Base-by-base conservation (phyloP, 768 basidiomycete genomes). In the Boletus rubropictus region DNA sequence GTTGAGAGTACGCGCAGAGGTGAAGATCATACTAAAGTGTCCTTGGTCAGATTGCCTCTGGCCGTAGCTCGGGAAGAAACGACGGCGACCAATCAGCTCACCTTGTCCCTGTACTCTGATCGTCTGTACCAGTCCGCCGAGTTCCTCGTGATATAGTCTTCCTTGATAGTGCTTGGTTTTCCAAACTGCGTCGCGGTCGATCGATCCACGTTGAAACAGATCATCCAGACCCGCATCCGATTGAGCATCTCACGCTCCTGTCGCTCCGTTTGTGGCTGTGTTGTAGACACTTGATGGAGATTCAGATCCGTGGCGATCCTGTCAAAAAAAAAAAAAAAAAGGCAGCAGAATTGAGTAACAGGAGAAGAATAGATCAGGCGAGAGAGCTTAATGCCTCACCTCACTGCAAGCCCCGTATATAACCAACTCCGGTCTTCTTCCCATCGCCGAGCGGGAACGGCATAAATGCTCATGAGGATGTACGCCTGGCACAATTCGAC, bases 401-500 rank as follows among this genome's bases (percentile, higher is more conserved):
- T 82, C 28, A 91, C 84, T 1, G 89, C 90, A 51, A 92, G 78
- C 18, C 91, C 90, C 4, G 89, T 86, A 59, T 90, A 89, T 39
- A 93, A 64, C 88, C 90, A 94, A 47, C 86, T 88, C 24, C 89
- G 75, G 60, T 94, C 90, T 56, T 94, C 89, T 57, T 94, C 90
- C 85, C 91, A 95, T 35, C 80, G 69, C 20, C 82, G 77, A 1
- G 87, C 88, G 4, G 87, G 88, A 2, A 89, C 83, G 37, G 81
- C 80, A 58, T 86, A 89, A 39, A 85, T 76, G 52, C 82, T 84
- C 84, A 90, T 84, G 42, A 96, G 73, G 39, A 96, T 82, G 57
- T 94, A 96, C 4, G 92, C 92, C 62, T 96, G 92, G 42, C 86
- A 85, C 1, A 94, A 73, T 65, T 96, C 91, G 39, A 94, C 85